A percentile compares a stretch with the other conserved stretches of the same genome.
Conservation (phyloP, 163 green algal genomes). For the Trebouxia gelatinosa region DNA sequence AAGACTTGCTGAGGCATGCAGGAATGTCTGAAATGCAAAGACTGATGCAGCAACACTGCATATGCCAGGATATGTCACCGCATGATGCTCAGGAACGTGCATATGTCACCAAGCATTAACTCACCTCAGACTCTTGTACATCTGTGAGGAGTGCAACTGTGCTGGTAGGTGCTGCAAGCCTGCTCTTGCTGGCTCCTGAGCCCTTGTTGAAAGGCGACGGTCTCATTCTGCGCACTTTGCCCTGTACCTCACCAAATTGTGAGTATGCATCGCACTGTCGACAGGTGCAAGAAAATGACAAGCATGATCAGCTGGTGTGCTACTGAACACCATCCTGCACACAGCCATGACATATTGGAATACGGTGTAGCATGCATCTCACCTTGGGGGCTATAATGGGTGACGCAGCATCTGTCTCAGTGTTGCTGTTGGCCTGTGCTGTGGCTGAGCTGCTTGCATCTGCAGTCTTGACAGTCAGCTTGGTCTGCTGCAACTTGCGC, state of each 20-base stretch:
- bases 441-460: background rate
- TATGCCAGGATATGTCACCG: background rate
- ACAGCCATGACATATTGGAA: too few species aligned
- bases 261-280: background rate
- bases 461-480: background rate
- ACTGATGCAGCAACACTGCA: background rate
- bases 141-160: background rate
- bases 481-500: constrained; percentile 10
- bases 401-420: constrained; percentile 47
- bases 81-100: background rate
- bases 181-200: constrained; percentile 32
- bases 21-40: background rate
- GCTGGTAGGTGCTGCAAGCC: background rate
- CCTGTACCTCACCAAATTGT: constrained; percentile 36
- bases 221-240: constrained; percentile 70
- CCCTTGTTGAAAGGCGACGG: constrained; percentile 69
- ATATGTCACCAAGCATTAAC: background rate
- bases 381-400: constrained; percentile 52
- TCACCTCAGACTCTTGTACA: background rate
- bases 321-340: background rate
- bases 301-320: background rate
- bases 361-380: background rate
- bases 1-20: background rate
- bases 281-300: background rate
- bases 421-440: constrained; percentile 36